Base-by-base conservation (phyloP, 352 stramenopile genomes). In the Phytophthora agathidicida region DNA sequence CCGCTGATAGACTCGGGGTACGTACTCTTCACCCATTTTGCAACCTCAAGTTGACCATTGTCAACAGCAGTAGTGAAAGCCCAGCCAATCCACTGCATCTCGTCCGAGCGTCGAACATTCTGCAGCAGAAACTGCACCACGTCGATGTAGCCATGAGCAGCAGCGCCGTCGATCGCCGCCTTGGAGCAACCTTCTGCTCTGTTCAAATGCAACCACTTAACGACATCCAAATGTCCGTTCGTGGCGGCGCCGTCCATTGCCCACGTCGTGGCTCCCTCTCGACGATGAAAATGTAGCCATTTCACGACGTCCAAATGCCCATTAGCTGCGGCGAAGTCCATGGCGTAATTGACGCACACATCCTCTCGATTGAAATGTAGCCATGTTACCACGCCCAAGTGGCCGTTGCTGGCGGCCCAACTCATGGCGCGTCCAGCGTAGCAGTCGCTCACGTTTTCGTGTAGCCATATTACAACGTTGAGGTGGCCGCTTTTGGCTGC, bases 71-170 rank as follows among this genome's bases (percentile, higher is more conserved):
- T 32, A 31, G 17, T 50, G 38, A 63, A 64, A 0, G 60, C 45
- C 52, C 44, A 64, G 38, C 45, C 38, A 7, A 50, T 28, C 54
- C 54, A 70, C 1, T 70, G 46, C 33, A 60, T 41, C 22, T 59
- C 54, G 10, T 56, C 36, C 6, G 14, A 20, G 14, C 16, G 6
- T 14, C 51, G 31, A 4, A 52, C 48, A 8, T 22, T 46, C n/a
- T 57, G 39, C 27, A 68, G 50, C 27, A 75, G 8, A 46, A 33
- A 69, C 36, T 69, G 32, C 17, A 75, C 54, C 26, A 72, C 32
- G 5, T 35, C 3, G 26, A 75, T 19, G 19, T 63, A 35, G 1
- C 54, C 60, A 11, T 68, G 33, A 20, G 54, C 58, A 32, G 47
- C 59, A 16, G 65, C 65, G 4, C 51, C 47, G n/a, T 61, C 46